A percentile compares a stretch with the other conserved stretches of the same genome.
Evolutionary conservation across 164 flowering plant species (phyloP).

Genomic region (Chimonanthus salicifolius): DNA sequence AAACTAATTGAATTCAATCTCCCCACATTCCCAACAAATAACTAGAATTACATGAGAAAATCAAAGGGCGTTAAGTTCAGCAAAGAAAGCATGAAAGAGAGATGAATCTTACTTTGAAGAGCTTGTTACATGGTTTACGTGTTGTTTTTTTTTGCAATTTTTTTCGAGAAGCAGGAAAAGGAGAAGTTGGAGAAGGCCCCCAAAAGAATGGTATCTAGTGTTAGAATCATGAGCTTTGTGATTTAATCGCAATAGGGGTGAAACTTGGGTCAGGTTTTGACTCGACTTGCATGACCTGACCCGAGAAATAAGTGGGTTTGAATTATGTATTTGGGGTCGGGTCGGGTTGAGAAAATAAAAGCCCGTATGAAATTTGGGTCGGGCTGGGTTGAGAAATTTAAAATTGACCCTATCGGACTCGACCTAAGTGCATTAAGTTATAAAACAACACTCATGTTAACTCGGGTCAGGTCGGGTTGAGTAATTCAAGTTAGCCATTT

Average conservation of each 20-base stretch:
- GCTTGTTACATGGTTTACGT: constrained; percentile 8
- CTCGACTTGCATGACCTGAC: too few relatives aligned
- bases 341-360: too few relatives aligned
- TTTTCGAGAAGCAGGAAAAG: constrained; percentile 17
- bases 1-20: constrained; percentile 15
- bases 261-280: too few relatives aligned
- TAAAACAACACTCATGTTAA: too few relatives aligned
- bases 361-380: too few relatives aligned
- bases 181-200: constrained; percentile 20
- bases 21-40: constrained; percentile 16
- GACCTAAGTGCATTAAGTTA: too few relatives aligned
- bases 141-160: constrained; percentile 7
- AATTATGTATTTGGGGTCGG: too few relatives aligned
- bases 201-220: constrained; percentile 9
- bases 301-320: too few relatives aligned
- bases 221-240: constrained; percentile 18
- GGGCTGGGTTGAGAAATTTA: too few relatives aligned
- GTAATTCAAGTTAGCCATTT: too few relatives aligned
- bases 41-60: constrained; percentile 16
- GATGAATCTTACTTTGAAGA: constrained; percentile 18
- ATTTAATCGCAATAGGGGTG: neutral
- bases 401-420: too few relatives aligned
- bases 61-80: neutral
- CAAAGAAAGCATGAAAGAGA: neutral
- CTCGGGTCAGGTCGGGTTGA: too few relatives aligned